These are phyloP conservation scores for Populus trichocarpa DNA, from an alignment of 441 rosid species.

Conservation along the genomic window DNA sequence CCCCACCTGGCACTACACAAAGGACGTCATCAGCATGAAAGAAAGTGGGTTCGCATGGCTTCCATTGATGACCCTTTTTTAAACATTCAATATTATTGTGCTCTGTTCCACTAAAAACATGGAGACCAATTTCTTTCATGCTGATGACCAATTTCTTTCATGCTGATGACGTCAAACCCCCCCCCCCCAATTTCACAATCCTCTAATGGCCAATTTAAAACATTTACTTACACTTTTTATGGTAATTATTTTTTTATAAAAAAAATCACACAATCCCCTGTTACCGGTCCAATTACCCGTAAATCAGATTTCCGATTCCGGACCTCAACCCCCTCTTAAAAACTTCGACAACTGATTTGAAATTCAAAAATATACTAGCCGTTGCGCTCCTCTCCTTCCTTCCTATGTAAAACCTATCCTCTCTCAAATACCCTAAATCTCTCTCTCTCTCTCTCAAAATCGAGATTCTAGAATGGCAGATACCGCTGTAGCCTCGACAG, in stretches of 20 bases:
- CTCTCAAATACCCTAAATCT: slow-evolving; percentile 1
- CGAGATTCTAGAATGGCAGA: slow-evolving; percentile 26
- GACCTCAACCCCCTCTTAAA: slow-evolving; percentile 9
- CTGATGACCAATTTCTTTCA: too few species aligned
- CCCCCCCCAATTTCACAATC: too few species aligned
- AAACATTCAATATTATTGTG: not conserved
- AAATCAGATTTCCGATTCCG: not conserved
- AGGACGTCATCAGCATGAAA: not conserved
- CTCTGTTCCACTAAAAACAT: not conserved
- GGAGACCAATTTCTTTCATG: too few species aligned
- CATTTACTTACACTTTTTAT: not conserved
- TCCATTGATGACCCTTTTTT: not conserved
- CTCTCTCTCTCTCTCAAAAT: too few species aligned
- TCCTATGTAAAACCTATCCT: slow-evolving; percentile 10
- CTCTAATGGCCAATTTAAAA: too few species aligned
- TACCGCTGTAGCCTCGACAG: slow-evolving; percentile 12
- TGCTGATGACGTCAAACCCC: too few species aligned
- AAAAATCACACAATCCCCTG: not conserved
- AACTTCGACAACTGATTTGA: slow-evolving; percentile 24
- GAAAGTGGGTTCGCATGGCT: not conserved
- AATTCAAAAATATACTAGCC: slow-evolving; percentile 39
- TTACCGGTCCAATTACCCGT: slow-evolving; percentile 28
- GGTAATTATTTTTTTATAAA: not conserved
- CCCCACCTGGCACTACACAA: too few species aligned
- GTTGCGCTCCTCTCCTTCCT: slow-evolving; percentile 29